Evolutionary conservation across 495 filamentous ascomycete species (phyloP).

Genomic region (Mycothermus thermophilus): DNA sequence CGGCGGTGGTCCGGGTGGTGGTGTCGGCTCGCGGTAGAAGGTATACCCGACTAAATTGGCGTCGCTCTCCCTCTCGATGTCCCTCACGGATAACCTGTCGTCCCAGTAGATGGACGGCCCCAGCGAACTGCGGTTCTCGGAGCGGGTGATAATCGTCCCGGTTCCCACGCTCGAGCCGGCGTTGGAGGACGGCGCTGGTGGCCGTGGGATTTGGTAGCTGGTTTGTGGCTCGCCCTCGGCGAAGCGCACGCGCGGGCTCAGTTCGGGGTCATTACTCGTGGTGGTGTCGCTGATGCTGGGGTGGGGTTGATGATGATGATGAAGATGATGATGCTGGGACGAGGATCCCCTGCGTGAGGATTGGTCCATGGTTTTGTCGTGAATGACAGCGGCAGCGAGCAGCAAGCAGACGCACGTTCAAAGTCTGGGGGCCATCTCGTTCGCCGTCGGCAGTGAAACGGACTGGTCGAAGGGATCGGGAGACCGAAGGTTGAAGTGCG

Average conservation of each 20-base stretch:
- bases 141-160: too few relatives aligned
- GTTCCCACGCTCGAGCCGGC: too few relatives aligned
- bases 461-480: too few relatives aligned
- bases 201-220: conserved; percentile 4
- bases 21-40: conserved; percentile 26
- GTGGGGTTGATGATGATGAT: background rate
- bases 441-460: too few relatives aligned
- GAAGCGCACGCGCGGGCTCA: conserved; percentile 16
- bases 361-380: conserved; percentile 15
- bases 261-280: conserved; percentile 1
- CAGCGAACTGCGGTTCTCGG: too few relatives aligned
- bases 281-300: background rate
- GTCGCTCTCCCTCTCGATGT: too few relatives aligned
- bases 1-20: conserved; percentile 15
- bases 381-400: too few relatives aligned
- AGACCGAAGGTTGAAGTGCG: too few relatives aligned
- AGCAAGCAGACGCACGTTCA: too few relatives aligned
- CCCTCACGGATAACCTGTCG: too few relatives aligned
- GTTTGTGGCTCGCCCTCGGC: conserved; percentile 11
- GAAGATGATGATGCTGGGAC: too few relatives aligned
- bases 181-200: background rate
- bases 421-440: too few relatives aligned
- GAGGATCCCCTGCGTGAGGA: conserved; percentile 13
- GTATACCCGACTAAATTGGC: conserved; percentile 16
- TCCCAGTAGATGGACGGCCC: conserved; percentile 18